Percentiles rank a stretch among this genome's conserved stretches.
phyloP scores from a whole-genome alignment of 352 stramenopile species.

The Phytopythium sindhum region DNA sequence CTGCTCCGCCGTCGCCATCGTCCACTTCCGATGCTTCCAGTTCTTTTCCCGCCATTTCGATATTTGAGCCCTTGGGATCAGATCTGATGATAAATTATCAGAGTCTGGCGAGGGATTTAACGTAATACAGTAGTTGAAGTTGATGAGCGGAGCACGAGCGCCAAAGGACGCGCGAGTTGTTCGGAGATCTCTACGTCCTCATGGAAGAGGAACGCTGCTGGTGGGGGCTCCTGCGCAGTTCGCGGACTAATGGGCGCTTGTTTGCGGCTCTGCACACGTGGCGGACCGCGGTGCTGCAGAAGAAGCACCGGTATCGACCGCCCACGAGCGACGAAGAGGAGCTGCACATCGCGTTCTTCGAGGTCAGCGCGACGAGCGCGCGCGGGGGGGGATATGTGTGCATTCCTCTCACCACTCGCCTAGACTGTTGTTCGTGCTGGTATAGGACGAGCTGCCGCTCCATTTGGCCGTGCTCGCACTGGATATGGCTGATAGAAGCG shows the following conservation, averaged over 20 bases:
- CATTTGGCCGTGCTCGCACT: conserved; percentile 30
- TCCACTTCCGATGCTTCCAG: neutral
- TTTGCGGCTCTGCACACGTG: conserved; percentile 49
- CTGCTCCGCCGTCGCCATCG: neutral
- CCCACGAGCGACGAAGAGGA: conserved; percentile 20
- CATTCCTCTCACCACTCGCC: neutral
- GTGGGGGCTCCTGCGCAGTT: conserved; percentile 29
- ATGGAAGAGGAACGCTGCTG: conserved; percentile 19
- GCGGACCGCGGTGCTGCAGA: conserved; percentile 31
- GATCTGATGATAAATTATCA: neutral
- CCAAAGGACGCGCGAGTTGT: neutral
- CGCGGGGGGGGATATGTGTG: neutral
- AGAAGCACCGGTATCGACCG: conserved; percentile 33
- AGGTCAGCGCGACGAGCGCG: conserved; percentile 27
- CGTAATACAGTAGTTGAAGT: neutral
- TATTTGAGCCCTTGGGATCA: neutral
- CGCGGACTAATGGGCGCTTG: conserved; percentile 12
- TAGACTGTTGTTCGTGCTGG: neutral
- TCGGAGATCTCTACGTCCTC: neutral
- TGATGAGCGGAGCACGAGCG: neutral
- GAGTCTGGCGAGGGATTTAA: neutral
- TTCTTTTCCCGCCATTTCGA: neutral
- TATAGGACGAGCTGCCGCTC: conserved; percentile 41
- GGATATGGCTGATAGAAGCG: conserved; percentile 7
- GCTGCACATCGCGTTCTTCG: conserved; percentile 45